These are phyloP conservation scores for Picochlorum sp. DNA, from an alignment of 139 green algal genomes.

Conservation along the genomic window DNA sequence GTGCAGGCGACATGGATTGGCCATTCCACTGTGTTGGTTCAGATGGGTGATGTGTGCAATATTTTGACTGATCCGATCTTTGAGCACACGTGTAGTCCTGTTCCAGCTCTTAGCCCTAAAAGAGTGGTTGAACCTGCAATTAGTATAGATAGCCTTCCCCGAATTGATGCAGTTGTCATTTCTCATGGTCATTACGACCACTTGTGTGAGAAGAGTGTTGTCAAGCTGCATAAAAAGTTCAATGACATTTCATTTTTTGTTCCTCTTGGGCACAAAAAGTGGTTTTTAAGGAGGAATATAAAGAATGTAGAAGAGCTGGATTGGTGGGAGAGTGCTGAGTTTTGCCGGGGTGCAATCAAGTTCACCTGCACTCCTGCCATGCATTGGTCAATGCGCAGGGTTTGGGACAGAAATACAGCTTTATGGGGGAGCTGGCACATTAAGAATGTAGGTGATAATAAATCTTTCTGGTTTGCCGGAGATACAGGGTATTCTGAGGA, in stretches of 20 bases:
- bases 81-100: slow-evolving; percentile 35
- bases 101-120: slow-evolving; percentile 35
- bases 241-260: slow-evolving; percentile 43
- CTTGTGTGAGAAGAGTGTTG: slow-evolving; percentile 42
- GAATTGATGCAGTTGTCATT: slow-evolving; percentile 65
- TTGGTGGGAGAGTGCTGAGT: slow-evolving; percentile 48
- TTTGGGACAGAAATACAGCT: slow-evolving; percentile 32
- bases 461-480: slow-evolving; percentile 62
- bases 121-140: slow-evolving; percentile 36
- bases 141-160: slow-evolving; percentile 24
- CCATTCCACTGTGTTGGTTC: slow-evolving; percentile 55
- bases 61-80: slow-evolving; percentile 75
- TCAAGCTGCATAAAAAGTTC: slow-evolving; percentile 38
- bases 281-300: slow-evolving; percentile 46
- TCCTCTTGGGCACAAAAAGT: slow-evolving; percentile 49
- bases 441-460: not conserved
- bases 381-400: slow-evolving; percentile 53
- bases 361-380: slow-evolving; percentile 37
- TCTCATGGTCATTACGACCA: slow-evolving; percentile 65
- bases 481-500: slow-evolving; percentile 63
- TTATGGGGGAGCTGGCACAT: slow-evolving; percentile 65
- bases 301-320: slow-evolving; percentile 58
- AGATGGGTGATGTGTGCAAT: slow-evolving; percentile 47
- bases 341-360: slow-evolving; percentile 9
- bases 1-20: slow-evolving; percentile 57